phyloP scores from a whole-genome alignment of 169 alveolate genomes.

The Plasmodium gaboni region DNA sequence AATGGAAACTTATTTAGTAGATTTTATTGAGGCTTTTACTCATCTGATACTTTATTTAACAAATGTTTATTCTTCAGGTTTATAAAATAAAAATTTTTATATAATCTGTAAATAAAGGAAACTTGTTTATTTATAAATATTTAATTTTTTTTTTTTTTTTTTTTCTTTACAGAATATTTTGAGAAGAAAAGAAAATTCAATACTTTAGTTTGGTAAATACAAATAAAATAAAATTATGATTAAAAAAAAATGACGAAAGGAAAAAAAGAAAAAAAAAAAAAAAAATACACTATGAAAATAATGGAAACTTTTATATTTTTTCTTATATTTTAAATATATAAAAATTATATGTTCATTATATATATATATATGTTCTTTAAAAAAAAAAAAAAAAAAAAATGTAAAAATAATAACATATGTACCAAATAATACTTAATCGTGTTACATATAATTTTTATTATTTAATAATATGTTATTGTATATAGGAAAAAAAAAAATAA shows the following conservation, averaged over 20 bases:
- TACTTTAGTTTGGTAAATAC: constrained; percentile 58
- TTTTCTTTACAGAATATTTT: constrained; percentile 63
- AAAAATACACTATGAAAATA: too few relatives aligned
- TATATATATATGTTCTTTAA: too few relatives aligned
- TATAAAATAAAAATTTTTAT: background rate
- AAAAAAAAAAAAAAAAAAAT: too few relatives aligned
- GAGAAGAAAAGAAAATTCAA: constrained; percentile 70
- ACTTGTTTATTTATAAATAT: background rate
- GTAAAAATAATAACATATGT: too few relatives aligned
- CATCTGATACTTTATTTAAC: constrained; percentile 59
- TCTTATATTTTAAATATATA: too few relatives aligned
- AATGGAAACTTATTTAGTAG: constrained; percentile 72
- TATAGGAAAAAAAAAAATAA: background rate
- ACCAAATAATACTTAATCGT: too few relatives aligned
- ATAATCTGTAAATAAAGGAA: background rate
- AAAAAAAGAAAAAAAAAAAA: too few relatives aligned
- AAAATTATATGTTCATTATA: too few relatives aligned
- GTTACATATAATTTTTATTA: too few relatives aligned
- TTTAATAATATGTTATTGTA: too few relatives aligned
- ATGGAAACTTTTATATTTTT: too few relatives aligned
- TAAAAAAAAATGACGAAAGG: too few relatives aligned
- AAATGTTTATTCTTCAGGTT: constrained; percentile 65
- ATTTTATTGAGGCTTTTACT: constrained; percentile 73
- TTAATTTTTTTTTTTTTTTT: constrained; percentile 3
- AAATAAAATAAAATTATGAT: background rate